phyloP scores from a whole-genome alignment of 257 asterid species.

The Verbena officinalis region DNA sequence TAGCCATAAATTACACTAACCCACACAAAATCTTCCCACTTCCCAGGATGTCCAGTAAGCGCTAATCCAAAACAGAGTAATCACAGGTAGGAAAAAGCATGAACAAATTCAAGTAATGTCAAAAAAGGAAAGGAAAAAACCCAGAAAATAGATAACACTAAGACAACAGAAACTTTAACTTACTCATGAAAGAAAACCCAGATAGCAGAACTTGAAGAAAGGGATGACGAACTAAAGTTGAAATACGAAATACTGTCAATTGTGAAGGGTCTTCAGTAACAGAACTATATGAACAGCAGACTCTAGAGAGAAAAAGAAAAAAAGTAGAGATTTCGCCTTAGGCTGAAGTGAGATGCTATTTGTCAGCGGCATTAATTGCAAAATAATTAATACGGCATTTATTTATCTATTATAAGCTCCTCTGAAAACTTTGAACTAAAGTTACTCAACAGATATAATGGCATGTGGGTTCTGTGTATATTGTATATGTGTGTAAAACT shows the following conservation, averaged over 20 bases:
- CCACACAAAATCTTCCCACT: slow-evolving; percentile 13
- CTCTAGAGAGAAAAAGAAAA: background rate
- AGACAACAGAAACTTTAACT: slow-evolving; percentile 21
- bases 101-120: background rate
- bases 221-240: background rate
- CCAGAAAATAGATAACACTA: background rate
- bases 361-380: slow-evolving; percentile 26
- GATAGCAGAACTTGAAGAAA: slow-evolving; percentile 19
- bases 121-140: background rate
- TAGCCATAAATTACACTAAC: slow-evolving; percentile 22
- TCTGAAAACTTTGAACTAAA: slow-evolving; percentile 1
- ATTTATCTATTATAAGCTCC: slow-evolving; percentile 27
- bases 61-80: slow-evolving; percentile 24
- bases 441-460: background rate
- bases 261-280: background rate
- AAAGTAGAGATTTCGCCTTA: slow-evolving; percentile 27
- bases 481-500: background rate
- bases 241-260: slow-evolving; percentile 8
- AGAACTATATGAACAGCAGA: slow-evolving; percentile 14
- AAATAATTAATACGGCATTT: slow-evolving; percentile 30
- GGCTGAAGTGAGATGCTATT: slow-evolving; percentile 8
- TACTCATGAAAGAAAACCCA: slow-evolving; percentile 25
- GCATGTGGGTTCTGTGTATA: slow-evolving; percentile 30
- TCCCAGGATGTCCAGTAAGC: slow-evolving; percentile 17
- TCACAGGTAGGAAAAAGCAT: background rate